phyloP scores from a whole-genome alignment of 139 green algal species.

The Tetradesmus lagerheimii region DNA sequence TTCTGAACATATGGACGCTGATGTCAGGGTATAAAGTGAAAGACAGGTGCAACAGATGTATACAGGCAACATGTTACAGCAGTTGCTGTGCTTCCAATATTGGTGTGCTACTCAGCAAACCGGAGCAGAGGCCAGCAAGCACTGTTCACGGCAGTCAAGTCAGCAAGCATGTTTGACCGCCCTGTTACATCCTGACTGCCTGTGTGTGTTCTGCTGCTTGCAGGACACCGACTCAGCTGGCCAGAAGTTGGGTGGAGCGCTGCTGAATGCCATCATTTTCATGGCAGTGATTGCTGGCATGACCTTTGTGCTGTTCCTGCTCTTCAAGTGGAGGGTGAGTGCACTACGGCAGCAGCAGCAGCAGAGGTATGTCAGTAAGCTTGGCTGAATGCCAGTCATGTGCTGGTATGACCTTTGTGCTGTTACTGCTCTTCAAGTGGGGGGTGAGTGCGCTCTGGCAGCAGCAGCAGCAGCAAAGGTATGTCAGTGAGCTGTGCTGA shows the following conservation, averaged over 20 bases:
- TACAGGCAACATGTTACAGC: no score
- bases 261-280: conserved; percentile 96
- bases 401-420: conserved; percentile 88
- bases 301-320: conserved; percentile 92
- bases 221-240: conserved; percentile 78
- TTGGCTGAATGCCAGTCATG: conserved; percentile 88
- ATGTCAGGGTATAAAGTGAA: not conserved
- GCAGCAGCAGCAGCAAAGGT: no score
- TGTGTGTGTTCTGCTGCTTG: not conserved
- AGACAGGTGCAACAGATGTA: no score
- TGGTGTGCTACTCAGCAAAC: no score
- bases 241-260: conserved; percentile 85
- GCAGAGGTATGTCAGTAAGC: no score
- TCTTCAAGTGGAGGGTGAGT: conserved; percentile 93
- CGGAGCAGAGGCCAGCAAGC: no score
- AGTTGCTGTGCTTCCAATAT: no score
- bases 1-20: not conserved
- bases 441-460: conserved; percentile 58
- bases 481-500: no score
- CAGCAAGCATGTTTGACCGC: not conserved
- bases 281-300: conserved; percentile 85
- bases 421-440: conserved; percentile 95
- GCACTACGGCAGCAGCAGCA: no score
- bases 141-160: no score
- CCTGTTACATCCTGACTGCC: not conserved